A percentile compares a stretch with the other conserved stretches of the same genome.
Evolutionary conservation across 306 rosid species (phyloP).

Genomic region (Lathyrus sativus): DNA sequence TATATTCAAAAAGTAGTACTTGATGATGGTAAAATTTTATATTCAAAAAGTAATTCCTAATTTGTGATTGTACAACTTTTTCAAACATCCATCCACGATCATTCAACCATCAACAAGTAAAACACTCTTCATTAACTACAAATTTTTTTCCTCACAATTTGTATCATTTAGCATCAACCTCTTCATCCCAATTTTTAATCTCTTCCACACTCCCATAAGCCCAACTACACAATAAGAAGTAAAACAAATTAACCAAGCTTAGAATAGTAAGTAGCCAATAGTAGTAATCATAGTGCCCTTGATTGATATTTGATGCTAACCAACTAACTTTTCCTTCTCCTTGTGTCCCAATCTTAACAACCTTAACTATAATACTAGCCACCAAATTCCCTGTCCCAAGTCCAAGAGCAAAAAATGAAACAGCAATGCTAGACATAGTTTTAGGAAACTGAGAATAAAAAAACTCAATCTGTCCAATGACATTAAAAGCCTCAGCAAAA

Average conservation of each 20-base stretch:
- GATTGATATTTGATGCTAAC: constrained; percentile 57
- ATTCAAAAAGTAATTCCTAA: background rate
- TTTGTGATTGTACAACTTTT: background rate
- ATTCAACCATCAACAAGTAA: background rate
- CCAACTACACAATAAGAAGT: constrained; percentile 60
- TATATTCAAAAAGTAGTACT: too few relatives aligned
- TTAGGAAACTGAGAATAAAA: constrained; percentile 76
- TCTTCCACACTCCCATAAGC: constrained; percentile 54
- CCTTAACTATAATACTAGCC: constrained; percentile 48
- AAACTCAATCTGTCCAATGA: constrained; percentile 73
- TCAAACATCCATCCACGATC: background rate
- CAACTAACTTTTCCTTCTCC: constrained; percentile 52
- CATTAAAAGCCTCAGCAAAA: constrained; percentile 68
- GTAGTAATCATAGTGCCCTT: constrained; percentile 72
- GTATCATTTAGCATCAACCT: constrained; percentile 2
- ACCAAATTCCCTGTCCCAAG: constrained; percentile 58
- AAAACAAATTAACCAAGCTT: constrained; percentile 54
- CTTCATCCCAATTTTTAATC: constrained; percentile 45
- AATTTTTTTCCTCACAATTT: background rate
- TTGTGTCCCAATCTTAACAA: constrained; percentile 40
- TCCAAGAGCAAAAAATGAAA: constrained; percentile 55
- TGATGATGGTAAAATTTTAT: background rate
- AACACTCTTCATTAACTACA: background rate
- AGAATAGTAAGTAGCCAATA: constrained; percentile 53
- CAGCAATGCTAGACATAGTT: constrained; percentile 71